Conservation (phyloP, 2,329 filamentous ascomycete species). For the Diaporthe sp. region DNA sequence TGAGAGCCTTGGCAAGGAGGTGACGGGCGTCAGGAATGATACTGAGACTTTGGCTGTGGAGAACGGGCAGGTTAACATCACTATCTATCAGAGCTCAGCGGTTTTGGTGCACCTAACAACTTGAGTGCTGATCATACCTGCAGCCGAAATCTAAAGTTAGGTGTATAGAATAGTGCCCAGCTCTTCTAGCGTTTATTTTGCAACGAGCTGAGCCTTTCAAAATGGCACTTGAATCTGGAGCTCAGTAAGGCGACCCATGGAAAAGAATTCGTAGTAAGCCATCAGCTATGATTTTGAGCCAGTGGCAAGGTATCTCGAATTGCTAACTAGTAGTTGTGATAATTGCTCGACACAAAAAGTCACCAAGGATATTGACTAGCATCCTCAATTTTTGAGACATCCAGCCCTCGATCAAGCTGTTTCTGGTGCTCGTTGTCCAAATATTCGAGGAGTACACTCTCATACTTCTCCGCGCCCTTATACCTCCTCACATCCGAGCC, state of each 20-base stretch:
- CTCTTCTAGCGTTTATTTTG: background rate
- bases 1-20: slow-evolving; percentile 51
- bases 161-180: background rate
- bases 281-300: background rate
- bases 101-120: slow-evolving; percentile 43
- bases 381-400: slow-evolving; percentile 73
- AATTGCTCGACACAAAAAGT: background rate
- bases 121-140: background rate
- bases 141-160: background rate
- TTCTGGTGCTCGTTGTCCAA: slow-evolving; percentile 81
- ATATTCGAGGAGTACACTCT: slow-evolving; percentile 80
- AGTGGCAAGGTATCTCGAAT: too few species aligned
- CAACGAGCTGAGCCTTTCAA: background rate
- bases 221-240: background rate
- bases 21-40: slow-evolving; percentile 51
- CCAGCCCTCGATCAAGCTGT: slow-evolving; percentile 77
- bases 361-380: slow-evolving; percentile 73
- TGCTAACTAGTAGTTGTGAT: background rate
- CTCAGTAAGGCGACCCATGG: too few species aligned
- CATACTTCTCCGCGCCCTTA: slow-evolving; percentile 83
- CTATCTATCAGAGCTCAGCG: slow-evolving; percentile 50
- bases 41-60: slow-evolving; percentile 47
- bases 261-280: background rate
- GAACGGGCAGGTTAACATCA: slow-evolving; percentile 46
- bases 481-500: slow-evolving; percentile 82